Percentiles rank a stretch among this genome's conserved stretches.
phyloP scores from a whole-genome alignment of 1,284 basidiomycete genomes.

The Naganishia liquefaciens region DNA sequence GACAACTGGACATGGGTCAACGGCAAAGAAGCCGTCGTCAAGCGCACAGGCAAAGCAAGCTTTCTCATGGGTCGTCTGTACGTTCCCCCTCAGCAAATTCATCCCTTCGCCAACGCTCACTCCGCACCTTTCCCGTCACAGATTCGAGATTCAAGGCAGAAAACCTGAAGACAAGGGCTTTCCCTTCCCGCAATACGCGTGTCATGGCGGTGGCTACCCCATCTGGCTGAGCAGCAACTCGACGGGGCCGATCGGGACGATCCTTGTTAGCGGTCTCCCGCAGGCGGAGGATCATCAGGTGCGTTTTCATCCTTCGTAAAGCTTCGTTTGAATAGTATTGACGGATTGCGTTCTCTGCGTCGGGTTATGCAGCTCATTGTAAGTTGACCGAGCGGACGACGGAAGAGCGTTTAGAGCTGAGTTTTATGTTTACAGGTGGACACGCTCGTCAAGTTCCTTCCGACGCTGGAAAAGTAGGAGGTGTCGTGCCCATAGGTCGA shows the following conservation, averaged over 20 bases:
- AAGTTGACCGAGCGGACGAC: background rate
- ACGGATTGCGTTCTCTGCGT: background rate
- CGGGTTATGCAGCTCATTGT: slow-evolving; percentile 11
- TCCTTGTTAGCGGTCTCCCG: slow-evolving; percentile 53
- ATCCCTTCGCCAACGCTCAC: background rate
- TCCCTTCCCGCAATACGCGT: slow-evolving; percentile 46
- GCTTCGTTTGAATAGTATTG: background rate
- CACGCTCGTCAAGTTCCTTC: slow-evolving; percentile 31
- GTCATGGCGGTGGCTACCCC: slow-evolving; percentile 53
- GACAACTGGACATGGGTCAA: slow-evolving; percentile 43
- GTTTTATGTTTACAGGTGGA: slow-evolving; percentile 19
- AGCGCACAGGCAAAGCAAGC: slow-evolving; percentile 43
- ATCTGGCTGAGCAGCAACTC: slow-evolving; percentile 46
- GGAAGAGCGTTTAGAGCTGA: background rate
- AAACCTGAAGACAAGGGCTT: slow-evolving; percentile 41
- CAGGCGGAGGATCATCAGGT: slow-evolving; percentile 53
- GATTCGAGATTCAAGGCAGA: slow-evolving; percentile 38
- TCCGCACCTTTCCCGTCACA: slow-evolving; percentile 1
- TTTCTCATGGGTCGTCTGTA: slow-evolving; percentile 48
- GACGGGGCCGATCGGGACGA: slow-evolving; percentile 48
- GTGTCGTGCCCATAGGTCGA: no score
- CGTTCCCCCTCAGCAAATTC: slow-evolving; percentile 5
- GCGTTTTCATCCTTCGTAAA: background rate
- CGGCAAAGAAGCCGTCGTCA: slow-evolving; percentile 50
- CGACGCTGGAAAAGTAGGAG: slow-evolving; percentile 24